Base-by-base conservation (phyloP, 2,329 filamentous ascomycete species). In the Aureobasidium zeae region DNA sequence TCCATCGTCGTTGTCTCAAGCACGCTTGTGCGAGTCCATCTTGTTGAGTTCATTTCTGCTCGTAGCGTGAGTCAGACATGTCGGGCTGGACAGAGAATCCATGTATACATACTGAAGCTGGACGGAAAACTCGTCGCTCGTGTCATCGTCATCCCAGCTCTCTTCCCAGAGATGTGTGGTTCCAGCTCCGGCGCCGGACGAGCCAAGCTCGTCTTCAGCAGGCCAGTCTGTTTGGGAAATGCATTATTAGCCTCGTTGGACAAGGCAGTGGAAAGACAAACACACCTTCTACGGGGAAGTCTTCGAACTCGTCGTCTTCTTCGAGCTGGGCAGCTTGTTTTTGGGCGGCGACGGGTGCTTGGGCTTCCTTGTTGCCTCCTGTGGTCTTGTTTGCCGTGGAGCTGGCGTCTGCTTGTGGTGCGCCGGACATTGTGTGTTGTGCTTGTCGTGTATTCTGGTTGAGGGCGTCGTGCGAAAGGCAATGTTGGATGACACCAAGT, bases 101-200 rank as follows among this genome's bases (percentile, higher is more conserved):
- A n/a, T 10, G 12, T 6, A 9, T 7, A 44, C 38, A 28, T 65
- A 94, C 89, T 86, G 93, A 59, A 98, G 69, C 71, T 96, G 89
- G 58, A 84, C 77, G 10, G 87, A 91, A 64, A 98, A 98, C 59
- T 98, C 91, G 62, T 98, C 91, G 57, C 76, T 91, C 53, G 86
- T 91, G 67, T 96, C 91, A 63, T 96, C 89, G 59, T 98, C 91
- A 61, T 98, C 91, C 91, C 91, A 98, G 73, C 87, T 95, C 73
- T 98, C 91, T 67, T 98, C 91, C 91, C 91, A 98, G 44, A 98
- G 72, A 69, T 96, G 88, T 63, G 80, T 60, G 45, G 52, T 60
- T 35, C 26, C 46, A 7, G 48, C 52, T 17, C 31, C 46, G 3
- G 48, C 52, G n/a, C 52, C 77, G 58, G 80, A 81, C 70, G 77